Evolutionary conservation across 306 rosid genomes (phyloP).

Genomic region (Glycine tomentella): DNA sequence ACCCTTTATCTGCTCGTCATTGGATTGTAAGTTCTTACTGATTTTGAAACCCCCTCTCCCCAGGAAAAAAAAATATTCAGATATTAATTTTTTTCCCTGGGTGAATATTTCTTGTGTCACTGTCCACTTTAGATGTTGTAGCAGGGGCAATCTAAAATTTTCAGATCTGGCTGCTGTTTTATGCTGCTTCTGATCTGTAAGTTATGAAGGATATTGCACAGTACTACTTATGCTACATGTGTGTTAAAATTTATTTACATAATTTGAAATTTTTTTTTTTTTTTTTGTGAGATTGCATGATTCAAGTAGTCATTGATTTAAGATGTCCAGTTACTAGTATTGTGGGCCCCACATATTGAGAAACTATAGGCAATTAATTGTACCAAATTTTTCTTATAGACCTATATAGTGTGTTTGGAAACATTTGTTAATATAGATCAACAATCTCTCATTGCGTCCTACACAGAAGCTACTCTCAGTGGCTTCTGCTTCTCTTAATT

Average conservation of each 20-base stretch:
- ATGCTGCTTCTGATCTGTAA: conserved; percentile 30
- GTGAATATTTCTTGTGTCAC: conserved; percentile 30
- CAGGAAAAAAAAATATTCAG: neutral
- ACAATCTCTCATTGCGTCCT: too few relatives aligned
- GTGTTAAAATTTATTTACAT: neutral
- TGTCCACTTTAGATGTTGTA: conserved; percentile 36
- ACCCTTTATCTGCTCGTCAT: conserved; percentile 80
- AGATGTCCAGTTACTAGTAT: neutral
- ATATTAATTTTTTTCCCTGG: conserved; percentile 42
- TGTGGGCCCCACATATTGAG: neutral
- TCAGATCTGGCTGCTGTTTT: conserved; percentile 46
- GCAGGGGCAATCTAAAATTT: conserved; percentile 38
- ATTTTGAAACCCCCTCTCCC: conserved; percentile 5
- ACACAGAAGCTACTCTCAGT: too few relatives aligned
- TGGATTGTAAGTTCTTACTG: conserved; percentile 70
- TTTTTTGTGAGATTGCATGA: conserved; percentile 1
- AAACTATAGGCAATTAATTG: neutral
- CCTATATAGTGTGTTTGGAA: too few relatives aligned
- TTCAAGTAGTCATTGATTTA: neutral
- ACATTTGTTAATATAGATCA: too few relatives aligned
- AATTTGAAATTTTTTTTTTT: neutral
- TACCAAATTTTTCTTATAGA: neutral
- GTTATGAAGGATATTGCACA: conserved; percentile 26
- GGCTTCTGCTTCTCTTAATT: too few relatives aligned
- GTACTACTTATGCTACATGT: conserved; percentile 20